Evolutionary conservation across 768 basidiomycete genomes (phyloP), one percentile per base, ranked within the genome.

Genomic region (Clavulina sp.): DNA sequence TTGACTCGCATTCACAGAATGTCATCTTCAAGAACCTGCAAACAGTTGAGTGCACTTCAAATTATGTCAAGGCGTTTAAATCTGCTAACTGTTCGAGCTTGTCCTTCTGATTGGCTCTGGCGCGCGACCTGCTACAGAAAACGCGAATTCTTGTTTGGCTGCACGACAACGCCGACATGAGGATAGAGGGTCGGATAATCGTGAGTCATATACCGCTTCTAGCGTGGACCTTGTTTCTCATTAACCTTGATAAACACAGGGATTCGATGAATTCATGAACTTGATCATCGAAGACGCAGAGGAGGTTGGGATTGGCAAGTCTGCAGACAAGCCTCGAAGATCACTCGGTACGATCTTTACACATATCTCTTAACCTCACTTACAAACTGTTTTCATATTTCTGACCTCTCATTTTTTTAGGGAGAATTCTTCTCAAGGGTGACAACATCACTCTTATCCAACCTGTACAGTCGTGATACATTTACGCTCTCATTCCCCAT

Each of bases 181-280:
- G 93, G 56, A 84, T 99, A 55, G 91, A 96, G 68, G 93, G 92
- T 47, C 75, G 76, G 67, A 95, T 99, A 66, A 81, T 88, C 69
- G 93, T 96, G 68, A 67, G 86, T 80, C 53, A 28, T 60, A 52
- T 38, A 49, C 24, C 43, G 26, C 57, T 59, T 56, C 56, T 28
- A 33, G 52, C 21, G 44, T 60, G 57, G 55, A 61, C 65, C 64
- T 71, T 71, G 52, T 72, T 71, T 60, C 59, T 56, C 58, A 58
- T 61, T 57, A n/a, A n/a, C n/a, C n/a, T 54, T 55, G 38, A 59
- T 57, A 29, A 47, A 56, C 48, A 54, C n/a, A 96, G 93, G 92
- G 93, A 36, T 99, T 99, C 60, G 93, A 99, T 63, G 93, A 99
- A 65, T 99, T 96, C 68, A 99, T 99, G 93, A 99, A 99, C 63